A percentile compares a stretch with the other conserved stretches of the same genome.
Evolutionary conservation across 2,329 filamentous ascomycete genomes (phyloP).

Genomic region (Fusarium armeniacum): DNA sequence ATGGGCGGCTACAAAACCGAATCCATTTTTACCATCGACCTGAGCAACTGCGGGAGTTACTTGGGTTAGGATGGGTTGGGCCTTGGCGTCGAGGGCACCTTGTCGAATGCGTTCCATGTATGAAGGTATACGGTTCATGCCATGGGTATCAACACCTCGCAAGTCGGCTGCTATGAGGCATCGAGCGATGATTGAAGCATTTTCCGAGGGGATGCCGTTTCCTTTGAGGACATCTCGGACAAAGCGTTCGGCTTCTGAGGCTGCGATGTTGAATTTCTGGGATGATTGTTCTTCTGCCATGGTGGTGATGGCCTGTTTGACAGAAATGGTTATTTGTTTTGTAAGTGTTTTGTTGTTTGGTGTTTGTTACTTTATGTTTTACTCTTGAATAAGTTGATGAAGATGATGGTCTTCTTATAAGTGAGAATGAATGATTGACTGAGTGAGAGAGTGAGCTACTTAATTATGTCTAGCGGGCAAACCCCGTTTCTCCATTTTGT

Average conservation of each 20-base stretch:
- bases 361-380: background rate
- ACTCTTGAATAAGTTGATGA: background rate
- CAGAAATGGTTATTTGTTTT: background rate
- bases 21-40: slow-evolving; percentile 77
- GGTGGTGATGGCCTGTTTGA: background rate
- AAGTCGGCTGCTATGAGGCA: slow-evolving; percentile 82
- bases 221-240: slow-evolving; percentile 68
- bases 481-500: slow-evolving; percentile 13
- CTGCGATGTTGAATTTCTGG: slow-evolving; percentile 53
- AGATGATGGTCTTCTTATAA: background rate
- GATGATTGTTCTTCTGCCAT: slow-evolving; percentile 40
- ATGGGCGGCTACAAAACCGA: slow-evolving; percentile 80
- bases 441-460: background rate
- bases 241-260: slow-evolving; percentile 61
- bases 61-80: slow-evolving; percentile 70
- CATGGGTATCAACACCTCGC: slow-evolving; percentile 84
- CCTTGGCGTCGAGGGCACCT: slow-evolving; percentile 74
- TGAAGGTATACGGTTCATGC: slow-evolving; percentile 80
- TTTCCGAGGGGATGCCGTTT: slow-evolving; percentile 70
- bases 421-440: too few relatives aligned
- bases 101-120: slow-evolving; percentile 81
- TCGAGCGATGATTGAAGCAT: slow-evolving; percentile 74
- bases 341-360: background rate
- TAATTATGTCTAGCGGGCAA: slow-evolving; percentile 12
- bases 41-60: slow-evolving; percentile 79